phyloP scores from a whole-genome alignment of 1,284 basidiomycete genomes.

The Leccinum idahoense region DNA sequence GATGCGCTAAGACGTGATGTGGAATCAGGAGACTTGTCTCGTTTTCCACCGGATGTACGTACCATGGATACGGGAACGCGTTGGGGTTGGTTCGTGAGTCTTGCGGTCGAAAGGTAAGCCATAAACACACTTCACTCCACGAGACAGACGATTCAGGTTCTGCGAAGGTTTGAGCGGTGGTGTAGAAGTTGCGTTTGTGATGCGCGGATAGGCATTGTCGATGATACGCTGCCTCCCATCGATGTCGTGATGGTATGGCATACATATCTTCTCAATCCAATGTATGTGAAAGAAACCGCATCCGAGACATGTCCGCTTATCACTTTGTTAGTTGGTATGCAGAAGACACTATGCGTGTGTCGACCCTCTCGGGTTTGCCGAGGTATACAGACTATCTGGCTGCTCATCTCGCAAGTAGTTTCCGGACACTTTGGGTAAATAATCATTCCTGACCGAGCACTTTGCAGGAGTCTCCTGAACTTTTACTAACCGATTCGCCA shows the following conservation, averaged over 20 bases:
- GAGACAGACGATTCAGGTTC: not conserved
- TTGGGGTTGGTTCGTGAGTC: conserved; percentile 26
- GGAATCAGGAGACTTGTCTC: not conserved
- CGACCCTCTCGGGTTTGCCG: conserved; percentile 6
- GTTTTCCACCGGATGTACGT: conserved; percentile 11
- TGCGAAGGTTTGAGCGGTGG: conserved; percentile 20
- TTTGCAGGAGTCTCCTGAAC: conserved; percentile 11
- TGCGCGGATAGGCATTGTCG: not conserved
- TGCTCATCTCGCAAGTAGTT: conserved; percentile 8
- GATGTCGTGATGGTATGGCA: conserved; percentile 47
- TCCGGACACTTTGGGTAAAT: not conserved
- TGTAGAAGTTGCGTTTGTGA: not conserved
- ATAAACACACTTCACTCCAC: not conserved
- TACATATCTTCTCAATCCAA: conserved; percentile 40
- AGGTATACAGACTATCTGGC: conserved; percentile 13
- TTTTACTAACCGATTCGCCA: conserved; percentile 12
- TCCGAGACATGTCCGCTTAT: not conserved
- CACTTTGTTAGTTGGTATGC: conserved; percentile 29
- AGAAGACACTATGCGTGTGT: conserved; percentile 25
- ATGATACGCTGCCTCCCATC: conserved; percentile 31
- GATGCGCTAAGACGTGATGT: conserved; percentile 6
- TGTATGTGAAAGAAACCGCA: conserved; percentile 19
- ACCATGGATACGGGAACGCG: conserved; percentile 21
- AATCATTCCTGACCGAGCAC: not conserved
- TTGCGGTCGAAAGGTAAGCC: conserved; percentile 27